Conservation (phyloP, 176 grass and related monocot species). For the Carex scoparia region DNA sequence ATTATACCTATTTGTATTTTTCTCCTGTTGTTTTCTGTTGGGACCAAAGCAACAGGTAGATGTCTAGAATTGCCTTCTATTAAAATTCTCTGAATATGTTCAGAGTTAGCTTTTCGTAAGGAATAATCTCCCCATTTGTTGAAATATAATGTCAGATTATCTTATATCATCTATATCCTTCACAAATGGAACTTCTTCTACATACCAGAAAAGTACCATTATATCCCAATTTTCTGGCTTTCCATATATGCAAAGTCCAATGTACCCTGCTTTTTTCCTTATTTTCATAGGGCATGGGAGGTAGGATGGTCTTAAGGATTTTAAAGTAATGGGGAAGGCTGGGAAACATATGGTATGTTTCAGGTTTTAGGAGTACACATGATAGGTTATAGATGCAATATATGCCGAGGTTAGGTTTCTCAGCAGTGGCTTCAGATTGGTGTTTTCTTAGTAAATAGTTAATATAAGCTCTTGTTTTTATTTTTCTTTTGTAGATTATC, state of each 20-base stretch:
- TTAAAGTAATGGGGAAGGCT: neutral
- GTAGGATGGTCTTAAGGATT: neutral
- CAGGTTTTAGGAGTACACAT: neutral
- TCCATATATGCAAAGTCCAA: neutral
- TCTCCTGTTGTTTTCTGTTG: neutral
- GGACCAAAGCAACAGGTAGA: neutral
- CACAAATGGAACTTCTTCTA: neutral
- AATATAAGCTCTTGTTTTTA: neutral
- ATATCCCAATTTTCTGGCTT: neutral
- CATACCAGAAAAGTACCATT: neutral
- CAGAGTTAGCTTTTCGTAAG: neutral
- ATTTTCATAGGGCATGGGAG: neutral
- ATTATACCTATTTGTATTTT: neutral
- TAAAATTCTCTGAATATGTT: neutral
- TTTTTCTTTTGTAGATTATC: neutral
- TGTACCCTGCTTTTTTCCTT: neutral
- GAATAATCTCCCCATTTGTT: neutral
- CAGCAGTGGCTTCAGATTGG: neutral
- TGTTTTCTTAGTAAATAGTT: neutral
- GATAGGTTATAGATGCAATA: neutral
- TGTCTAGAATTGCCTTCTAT: neutral
- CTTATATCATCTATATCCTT: neutral
- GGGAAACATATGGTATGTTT: neutral
- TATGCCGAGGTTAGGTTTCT: neutral
- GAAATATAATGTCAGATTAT: neutral